Percentiles rank a stretch among this genome's conserved stretches.
phyloP scores from a whole-genome alignment of 805 yeast genomes.

The Candida sithepensis region DNA sequence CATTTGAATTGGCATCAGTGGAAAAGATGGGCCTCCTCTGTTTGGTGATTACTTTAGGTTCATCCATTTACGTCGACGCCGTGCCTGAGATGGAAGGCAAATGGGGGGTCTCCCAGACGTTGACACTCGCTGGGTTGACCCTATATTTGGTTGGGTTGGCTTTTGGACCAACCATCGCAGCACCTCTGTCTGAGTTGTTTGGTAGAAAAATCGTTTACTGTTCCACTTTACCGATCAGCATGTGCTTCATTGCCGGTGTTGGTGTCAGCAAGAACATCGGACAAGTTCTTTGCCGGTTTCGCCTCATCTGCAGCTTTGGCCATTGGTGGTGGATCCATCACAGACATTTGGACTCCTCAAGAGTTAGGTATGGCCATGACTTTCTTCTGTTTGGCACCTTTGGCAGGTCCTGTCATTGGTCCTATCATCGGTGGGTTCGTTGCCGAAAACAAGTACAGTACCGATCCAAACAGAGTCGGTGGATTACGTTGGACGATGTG shows the following conservation, averaged over 20 bases:
- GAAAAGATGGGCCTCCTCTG: slow-evolving; percentile 64
- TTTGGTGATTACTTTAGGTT: slow-evolving; percentile 70
- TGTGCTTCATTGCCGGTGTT: slow-evolving; percentile 72
- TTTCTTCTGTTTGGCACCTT: slow-evolving; percentile 73
- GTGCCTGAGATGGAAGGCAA: slow-evolving; percentile 47
- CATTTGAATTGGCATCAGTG: slow-evolving; percentile 66
- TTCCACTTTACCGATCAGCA: slow-evolving; percentile 57
- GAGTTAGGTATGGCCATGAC: slow-evolving; percentile 73
- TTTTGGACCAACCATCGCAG: slow-evolving; percentile 65
- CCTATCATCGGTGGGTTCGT: slow-evolving; percentile 75
- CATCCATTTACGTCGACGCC: slow-evolving; percentile 68
- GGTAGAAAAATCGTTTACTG: slow-evolving; percentile 65
- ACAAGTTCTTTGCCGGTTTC: slow-evolving; percentile 65
- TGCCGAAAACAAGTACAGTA: slow-evolving; percentile 41
- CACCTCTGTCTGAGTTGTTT: slow-evolving; percentile 67
- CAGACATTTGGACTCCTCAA: slow-evolving; percentile 69
- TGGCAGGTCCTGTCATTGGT: slow-evolving; percentile 76
- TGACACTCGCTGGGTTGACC: slow-evolving; percentile 65
- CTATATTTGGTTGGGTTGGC: slow-evolving; percentile 71
- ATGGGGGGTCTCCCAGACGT: slow-evolving; percentile 55
- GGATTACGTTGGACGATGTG: slow-evolving; percentile 73
- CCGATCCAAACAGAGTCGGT: slow-evolving; percentile 17
- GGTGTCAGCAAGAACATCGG: slow-evolving; percentile 61
- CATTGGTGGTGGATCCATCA: slow-evolving; percentile 79
- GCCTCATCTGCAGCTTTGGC: slow-evolving; percentile 81